These are phyloP conservation scores for Chalciporus pseudorubinellus DNA, from an alignment of 768 basidiomycete species.

Conservation along the genomic window DNA sequence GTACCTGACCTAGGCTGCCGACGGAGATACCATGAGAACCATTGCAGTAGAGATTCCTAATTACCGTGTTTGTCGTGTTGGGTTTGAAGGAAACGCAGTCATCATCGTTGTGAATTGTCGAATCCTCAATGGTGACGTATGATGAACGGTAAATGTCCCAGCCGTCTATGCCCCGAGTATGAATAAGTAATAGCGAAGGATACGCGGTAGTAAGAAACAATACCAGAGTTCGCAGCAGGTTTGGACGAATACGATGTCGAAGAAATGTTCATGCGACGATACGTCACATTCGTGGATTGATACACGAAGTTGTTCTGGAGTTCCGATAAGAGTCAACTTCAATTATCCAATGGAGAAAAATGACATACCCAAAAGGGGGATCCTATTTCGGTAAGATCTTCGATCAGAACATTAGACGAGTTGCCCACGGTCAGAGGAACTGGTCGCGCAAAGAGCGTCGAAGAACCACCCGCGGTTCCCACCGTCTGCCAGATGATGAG, in stretches of 20 bases:
- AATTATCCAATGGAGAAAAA: neutral
- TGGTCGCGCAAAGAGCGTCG: slow-evolving; percentile 41
- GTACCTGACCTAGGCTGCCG: slow-evolving; percentile 44
- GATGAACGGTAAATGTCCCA: slow-evolving; percentile 49
- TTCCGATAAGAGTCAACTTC: neutral
- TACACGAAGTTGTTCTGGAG: slow-evolving; percentile 40
- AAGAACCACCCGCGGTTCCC: slow-evolving; percentile 43
- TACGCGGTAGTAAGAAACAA: neutral
- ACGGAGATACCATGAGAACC: slow-evolving; percentile 43
- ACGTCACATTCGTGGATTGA: slow-evolving; percentile 41
- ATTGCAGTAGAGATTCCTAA: slow-evolving; percentile 44
- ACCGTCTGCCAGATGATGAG: slow-evolving; percentile 24
- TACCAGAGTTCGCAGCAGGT: slow-evolving; percentile 36
- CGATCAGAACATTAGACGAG: slow-evolving; percentile 39
- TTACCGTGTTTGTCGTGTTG: slow-evolving; percentile 39
- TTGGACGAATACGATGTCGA: slow-evolving; percentile 35
- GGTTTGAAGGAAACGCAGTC: slow-evolving; percentile 35
- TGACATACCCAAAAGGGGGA: slow-evolving; percentile 43
- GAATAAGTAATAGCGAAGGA: neutral
- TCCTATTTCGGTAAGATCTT: slow-evolving; percentile 37
- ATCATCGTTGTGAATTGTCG: slow-evolving; percentile 41
- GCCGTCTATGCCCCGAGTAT: slow-evolving; percentile 31
- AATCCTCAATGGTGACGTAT: slow-evolving; percentile 34
- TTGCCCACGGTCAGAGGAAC: slow-evolving; percentile 45
- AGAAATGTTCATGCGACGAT: slow-evolving; percentile 37